These are phyloP conservation scores for Xylaria sp. DNA, from an alignment of 495 filamentous ascomycete genomes.

Conservation along the genomic window DNA sequence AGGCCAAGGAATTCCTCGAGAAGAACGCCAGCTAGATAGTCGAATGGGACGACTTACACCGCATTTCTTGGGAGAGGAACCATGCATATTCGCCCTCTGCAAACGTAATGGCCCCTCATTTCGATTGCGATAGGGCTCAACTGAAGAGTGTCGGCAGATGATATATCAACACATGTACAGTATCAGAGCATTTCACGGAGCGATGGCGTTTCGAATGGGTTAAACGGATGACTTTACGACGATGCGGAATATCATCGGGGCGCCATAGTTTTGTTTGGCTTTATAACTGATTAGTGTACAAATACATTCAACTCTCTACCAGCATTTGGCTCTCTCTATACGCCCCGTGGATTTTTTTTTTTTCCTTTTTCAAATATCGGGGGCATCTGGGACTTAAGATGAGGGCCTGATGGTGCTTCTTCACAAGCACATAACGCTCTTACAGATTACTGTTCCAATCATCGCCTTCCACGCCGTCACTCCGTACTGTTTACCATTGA, in stretches of 20 bases:
- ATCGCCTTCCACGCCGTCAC: not conserved
- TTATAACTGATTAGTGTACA: slow-evolving; percentile 12
- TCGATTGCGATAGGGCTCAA: not conserved
- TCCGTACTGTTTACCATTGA: too few relatives aligned
- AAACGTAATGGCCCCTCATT: not conserved
- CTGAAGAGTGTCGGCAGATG: not conserved
- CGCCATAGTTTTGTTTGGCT: slow-evolving; percentile 7
- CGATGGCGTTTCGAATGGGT: slow-evolving; percentile 38
- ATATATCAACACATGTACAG: slow-evolving; percentile 30
- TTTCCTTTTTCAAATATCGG: too few relatives aligned
- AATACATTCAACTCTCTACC: slow-evolving; percentile 26
- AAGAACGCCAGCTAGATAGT: slow-evolving; percentile 55
- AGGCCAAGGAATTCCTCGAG: slow-evolving; percentile 95
- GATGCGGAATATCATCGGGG: slow-evolving; percentile 26
- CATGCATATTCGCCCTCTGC: not conserved
- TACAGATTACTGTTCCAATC: not conserved
- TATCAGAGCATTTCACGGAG: slow-evolving; percentile 40
- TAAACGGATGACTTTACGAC: slow-evolving; percentile 27
- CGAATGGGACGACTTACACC: not conserved
- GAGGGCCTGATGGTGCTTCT: not conserved
- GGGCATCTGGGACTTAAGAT: not conserved
- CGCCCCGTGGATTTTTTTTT: not conserved
- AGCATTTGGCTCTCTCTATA: not conserved
- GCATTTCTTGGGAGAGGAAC: not conserved
- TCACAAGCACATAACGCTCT: not conserved